phyloP scores from a whole-genome alignment of 257 asterid species.

The Fraxinus quadrangulata region DNA sequence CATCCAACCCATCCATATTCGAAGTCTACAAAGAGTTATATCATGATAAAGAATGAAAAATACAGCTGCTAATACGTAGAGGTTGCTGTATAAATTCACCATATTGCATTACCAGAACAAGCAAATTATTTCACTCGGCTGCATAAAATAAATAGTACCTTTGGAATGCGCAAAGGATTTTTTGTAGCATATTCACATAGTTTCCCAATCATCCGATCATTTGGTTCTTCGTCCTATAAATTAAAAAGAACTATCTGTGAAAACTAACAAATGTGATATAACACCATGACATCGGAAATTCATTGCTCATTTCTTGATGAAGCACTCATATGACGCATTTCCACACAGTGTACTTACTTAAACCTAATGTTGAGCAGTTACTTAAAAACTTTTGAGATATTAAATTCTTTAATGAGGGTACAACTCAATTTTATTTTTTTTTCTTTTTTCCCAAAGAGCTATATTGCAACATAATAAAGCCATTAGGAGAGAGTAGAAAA shows the following conservation, averaged over 20 bases:
- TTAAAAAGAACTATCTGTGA: constrained; percentile 21
- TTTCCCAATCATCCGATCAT: constrained; percentile 90
- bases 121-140: neutral
- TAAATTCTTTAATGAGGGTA: neutral
- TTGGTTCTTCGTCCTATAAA: constrained; percentile 84
- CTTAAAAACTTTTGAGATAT: neutral
- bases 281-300: neutral
- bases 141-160: constrained; percentile 48
- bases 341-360: neutral
- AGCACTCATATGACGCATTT: neutral
- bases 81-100: neutral
- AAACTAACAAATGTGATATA: neutral
- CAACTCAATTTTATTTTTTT: neutral
- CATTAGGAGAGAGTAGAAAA: neutral
- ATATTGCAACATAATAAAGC: neutral
- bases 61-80: neutral
- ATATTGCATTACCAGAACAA: neutral
- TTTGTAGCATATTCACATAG: constrained; percentile 91
- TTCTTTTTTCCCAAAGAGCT: neutral
- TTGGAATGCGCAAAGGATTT: constrained; percentile 96
- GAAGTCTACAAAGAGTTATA: too few species aligned
- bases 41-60: neutral
- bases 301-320: neutral
- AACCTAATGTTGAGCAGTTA: neutral
- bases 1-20: too few species aligned